Conservation (phyloP, 805 yeast genomes). For the Peterozyma xylosa region DNA sequence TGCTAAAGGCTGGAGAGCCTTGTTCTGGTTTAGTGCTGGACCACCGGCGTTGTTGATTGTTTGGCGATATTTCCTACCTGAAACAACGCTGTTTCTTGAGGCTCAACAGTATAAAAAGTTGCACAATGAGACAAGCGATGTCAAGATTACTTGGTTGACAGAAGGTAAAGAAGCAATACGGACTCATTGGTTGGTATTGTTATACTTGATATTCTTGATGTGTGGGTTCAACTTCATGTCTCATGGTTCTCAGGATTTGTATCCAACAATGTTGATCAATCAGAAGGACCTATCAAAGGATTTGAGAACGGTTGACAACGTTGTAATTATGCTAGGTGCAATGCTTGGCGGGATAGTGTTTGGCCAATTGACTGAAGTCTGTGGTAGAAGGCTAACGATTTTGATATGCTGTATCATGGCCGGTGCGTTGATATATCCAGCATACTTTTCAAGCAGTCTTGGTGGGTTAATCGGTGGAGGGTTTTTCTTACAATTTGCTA, state of each 20-base stretch:
- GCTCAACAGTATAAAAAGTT: conserved; percentile 19
- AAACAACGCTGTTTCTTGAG: conserved; percentile 43
- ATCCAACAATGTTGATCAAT: conserved; percentile 51
- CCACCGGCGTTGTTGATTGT: conserved; percentile 50
- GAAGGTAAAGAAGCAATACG: conserved; percentile 29
- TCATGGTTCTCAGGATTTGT: conserved; percentile 71
- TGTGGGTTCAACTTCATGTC: conserved; percentile 66
- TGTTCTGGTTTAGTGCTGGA: conserved; percentile 71
- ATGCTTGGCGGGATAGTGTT: conserved; percentile 53
- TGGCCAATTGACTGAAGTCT: conserved; percentile 48
- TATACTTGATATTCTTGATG: conserved; percentile 54
- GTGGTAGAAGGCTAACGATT: conserved; percentile 57
- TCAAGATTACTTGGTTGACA: conserved; percentile 9
- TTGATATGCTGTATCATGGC: conserved; percentile 42
- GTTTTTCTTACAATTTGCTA: conserved; percentile 58
- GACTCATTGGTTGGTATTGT: conserved; percentile 52
- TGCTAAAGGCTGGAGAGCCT: conserved; percentile 57
- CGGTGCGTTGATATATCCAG: conserved; percentile 57
- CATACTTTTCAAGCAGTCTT: conserved; percentile 36
- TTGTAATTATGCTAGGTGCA: conserved; percentile 63
- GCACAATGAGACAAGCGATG: conserved; percentile 12
- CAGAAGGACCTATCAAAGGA: conserved; percentile 41
- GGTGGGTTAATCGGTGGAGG: conserved; percentile 45
- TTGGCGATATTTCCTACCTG: conserved; percentile 55
- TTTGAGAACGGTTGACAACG: conserved; percentile 50